Base-by-base conservation (phyloP, 2,329 filamentous ascomycete species). In the Peltaster fructicola region DNA sequence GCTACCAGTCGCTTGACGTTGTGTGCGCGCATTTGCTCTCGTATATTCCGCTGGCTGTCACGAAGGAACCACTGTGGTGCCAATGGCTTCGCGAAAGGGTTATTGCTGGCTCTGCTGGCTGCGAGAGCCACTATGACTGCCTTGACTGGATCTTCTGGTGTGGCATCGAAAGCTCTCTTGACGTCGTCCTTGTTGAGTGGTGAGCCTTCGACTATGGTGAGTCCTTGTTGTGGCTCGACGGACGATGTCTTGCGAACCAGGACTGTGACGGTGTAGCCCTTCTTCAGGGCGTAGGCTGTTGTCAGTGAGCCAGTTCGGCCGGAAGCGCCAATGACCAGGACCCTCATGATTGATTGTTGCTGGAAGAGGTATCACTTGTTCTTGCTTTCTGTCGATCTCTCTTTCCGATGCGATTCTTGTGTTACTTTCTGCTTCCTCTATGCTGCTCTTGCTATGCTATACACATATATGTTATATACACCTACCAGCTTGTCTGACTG, bases 71-170 rank as follows among this genome's bases (percentile, higher is more conserved):
- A 47, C 1, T 48, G 47, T 0, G 59, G 54, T 0, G 52, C 48
- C 9, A 56, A 49, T 2, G 53, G 45, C 3, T 52, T 45, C 1
- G 61, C 43, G 36, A 66, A 65, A 4, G 58, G 63, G 17, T 47
- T 59, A 27, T 61, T 58, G 12, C 45, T 51, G 5, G 43, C 44
- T 16, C 61, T 54, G 5, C 52, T 50, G 1, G 61, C 54, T 30
- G 52, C 58, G 8, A 69, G 55, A 0, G 65, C 57, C 11, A 60
- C 47, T 17, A 68, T 44, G 13, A 68, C 47, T 4, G 53, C 56
- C 21, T 50, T 25, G 6, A 43, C 38, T 3, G 16, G 22, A 15
- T 32, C 20, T 11, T 25, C 23, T 12, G 29, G 23, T 29, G 59
- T 47, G 2, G 53, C 53, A 17, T 22, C 31, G 19, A 41, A 37